phyloP scores from a whole-genome alignment of 2,329 filamentous ascomycete genomes.

The Diaporthe citriasiana region DNA sequence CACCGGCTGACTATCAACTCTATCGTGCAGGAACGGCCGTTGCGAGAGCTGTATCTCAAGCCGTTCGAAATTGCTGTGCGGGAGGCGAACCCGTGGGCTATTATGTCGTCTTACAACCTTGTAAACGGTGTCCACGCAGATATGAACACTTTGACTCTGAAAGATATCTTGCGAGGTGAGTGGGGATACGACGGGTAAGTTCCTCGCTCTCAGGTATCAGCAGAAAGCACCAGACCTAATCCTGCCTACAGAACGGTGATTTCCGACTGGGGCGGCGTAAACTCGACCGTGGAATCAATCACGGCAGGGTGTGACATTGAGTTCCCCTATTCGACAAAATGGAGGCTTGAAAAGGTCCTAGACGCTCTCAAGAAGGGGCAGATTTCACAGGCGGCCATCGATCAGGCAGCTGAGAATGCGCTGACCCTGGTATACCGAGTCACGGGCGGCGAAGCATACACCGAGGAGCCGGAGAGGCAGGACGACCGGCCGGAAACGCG shows the following conservation, averaged over 20 bases:
- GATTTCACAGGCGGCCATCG: constrained; percentile 64
- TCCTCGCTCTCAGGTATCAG: constrained; percentile 16
- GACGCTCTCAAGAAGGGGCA: constrained; percentile 64
- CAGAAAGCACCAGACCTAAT: constrained; percentile 43
- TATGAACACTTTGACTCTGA: constrained; percentile 68
- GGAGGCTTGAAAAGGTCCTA: constrained; percentile 70
- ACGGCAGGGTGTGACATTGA: constrained; percentile 70
- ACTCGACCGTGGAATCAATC: constrained; percentile 69
- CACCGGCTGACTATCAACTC: constrained; percentile 75
- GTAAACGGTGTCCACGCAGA: constrained; percentile 75
- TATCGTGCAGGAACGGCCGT: constrained; percentile 72
- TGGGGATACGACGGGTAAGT: constrained; percentile 73
- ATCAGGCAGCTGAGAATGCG: constrained; percentile 71
- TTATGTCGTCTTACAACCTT: constrained; percentile 79
- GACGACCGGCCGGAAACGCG: constrained; percentile 71
- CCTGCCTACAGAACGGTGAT: constrained; percentile 62
- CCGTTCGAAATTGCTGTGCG: constrained; percentile 81
- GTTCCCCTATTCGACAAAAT: constrained; percentile 69
- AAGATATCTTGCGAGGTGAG: constrained; percentile 70
- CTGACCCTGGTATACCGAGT: constrained; percentile 72
- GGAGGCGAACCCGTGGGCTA: constrained; percentile 77
- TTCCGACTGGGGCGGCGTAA: constrained; percentile 71
- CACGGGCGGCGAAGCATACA: constrained; percentile 70
- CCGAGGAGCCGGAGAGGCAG: constrained; percentile 69
- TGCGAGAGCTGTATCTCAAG: constrained; percentile 80